These are phyloP conservation scores for Limtongia smithiae DNA, from an alignment of 805 yeast genomes.

Conservation along the genomic window DNA sequence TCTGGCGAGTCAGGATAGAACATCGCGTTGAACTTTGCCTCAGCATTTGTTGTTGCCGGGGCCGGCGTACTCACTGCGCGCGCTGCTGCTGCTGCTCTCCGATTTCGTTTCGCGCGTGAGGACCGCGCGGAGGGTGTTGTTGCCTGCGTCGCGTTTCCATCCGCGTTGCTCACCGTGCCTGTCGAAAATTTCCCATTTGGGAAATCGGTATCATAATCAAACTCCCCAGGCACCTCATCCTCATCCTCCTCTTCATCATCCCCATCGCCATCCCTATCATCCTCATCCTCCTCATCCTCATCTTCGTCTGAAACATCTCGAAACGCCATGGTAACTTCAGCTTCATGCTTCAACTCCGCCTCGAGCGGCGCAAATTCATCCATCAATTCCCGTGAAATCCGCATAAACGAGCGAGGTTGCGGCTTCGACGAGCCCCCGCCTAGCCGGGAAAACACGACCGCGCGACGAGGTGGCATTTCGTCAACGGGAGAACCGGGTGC, in stretches of 20 bases:
- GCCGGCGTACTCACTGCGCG: too few species aligned
- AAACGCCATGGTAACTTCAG: slow-evolving; percentile 30
- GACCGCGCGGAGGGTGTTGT: too few species aligned
- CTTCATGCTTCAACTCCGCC: slow-evolving; percentile 30
- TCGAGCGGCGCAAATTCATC: slow-evolving; percentile 30
- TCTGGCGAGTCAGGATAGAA: too few species aligned
- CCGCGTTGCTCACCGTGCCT: too few species aligned
- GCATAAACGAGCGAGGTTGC: slow-evolving; percentile 24
- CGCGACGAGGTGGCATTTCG: slow-evolving; percentile 19
- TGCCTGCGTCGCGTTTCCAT: too few species aligned
- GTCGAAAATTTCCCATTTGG: too few species aligned
- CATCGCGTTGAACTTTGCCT: too few species aligned
- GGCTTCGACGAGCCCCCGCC: slow-evolving; percentile 27
- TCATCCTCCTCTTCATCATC: slow-evolving; percentile 6
- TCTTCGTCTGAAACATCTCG: slow-evolving; percentile 11
- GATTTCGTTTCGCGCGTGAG: too few species aligned
- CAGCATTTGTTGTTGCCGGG: too few species aligned
- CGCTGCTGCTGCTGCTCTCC: too few species aligned
- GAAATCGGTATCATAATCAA: too few species aligned
- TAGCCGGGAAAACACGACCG: slow-evolving; percentile 22
- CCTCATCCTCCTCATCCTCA: slow-evolving; percentile 22
- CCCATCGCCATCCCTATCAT: slow-evolving; percentile 13
- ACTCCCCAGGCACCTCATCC: background rate
- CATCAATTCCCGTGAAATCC: slow-evolving; percentile 27
- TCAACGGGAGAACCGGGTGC: slow-evolving; percentile 6